These are phyloP conservation scores for Elongisporangium undulatum DNA, from an alignment of 352 stramenopile genomes.

Conservation along the genomic window DNA sequence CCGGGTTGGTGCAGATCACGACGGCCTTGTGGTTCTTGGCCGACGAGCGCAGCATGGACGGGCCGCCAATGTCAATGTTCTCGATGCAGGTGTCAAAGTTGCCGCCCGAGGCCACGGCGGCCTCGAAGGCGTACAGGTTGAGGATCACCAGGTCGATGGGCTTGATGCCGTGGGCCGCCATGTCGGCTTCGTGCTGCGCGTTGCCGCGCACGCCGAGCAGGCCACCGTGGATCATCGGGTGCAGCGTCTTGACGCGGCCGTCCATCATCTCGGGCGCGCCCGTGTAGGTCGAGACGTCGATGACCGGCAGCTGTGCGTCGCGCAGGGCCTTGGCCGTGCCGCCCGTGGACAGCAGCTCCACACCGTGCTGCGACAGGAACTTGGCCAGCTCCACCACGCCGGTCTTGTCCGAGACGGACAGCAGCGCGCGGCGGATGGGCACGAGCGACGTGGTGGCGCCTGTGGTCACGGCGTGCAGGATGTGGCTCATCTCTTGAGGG, in stretches of 20 bases:
- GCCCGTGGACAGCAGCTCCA: slow-evolving; percentile 98
- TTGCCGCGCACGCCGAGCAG: slow-evolving; percentile 98
- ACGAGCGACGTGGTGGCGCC: slow-evolving; percentile 72
- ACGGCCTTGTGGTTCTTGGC: slow-evolving; percentile 99
- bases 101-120: slow-evolving; percentile 89
- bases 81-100: slow-evolving; percentile 99
- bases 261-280: slow-evolving; percentile 98
- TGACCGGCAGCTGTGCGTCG: slow-evolving; percentile 93
- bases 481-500: slow-evolving; percentile 65
- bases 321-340: slow-evolving; percentile 96
- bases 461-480: slow-evolving; percentile 74
- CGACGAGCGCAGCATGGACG: slow-evolving; percentile 98
- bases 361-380: slow-evolving; percentile 89
- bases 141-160: slow-evolving; percentile 99
- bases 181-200: slow-evolving; percentile 94
- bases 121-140: slow-evolving; percentile 99
- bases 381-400: slow-evolving; percentile 96
- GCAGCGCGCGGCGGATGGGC: slow-evolving; percentile 93
- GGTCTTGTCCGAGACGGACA: slow-evolving; percentile 99
- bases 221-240: slow-evolving; percentile 99
- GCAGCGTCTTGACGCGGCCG: slow-evolving; percentile 99
- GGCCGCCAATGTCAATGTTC: slow-evolving; percentile 99
- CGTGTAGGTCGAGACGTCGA: slow-evolving; percentile 98
- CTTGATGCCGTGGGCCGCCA: slow-evolving; percentile 94
- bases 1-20: slow-evolving; percentile 95